A percentile compares a stretch with the other conserved stretches of the same genome.
Evolutionary conservation across 257 asterid species (phyloP).

Genomic region (Primulina huaijiensis): DNA sequence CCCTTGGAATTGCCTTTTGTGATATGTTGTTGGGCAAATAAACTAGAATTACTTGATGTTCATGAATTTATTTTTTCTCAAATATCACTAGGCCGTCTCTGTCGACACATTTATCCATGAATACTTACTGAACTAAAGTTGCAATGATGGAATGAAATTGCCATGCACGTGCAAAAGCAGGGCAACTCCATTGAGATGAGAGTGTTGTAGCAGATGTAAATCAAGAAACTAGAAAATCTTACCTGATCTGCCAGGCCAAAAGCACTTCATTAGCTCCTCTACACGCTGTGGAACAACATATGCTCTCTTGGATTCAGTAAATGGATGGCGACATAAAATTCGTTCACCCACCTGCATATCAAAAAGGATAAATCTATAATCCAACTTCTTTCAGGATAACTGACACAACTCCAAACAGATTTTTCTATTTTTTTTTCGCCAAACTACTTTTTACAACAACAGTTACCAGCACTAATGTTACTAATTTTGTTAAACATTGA

Average conservation of each 20-base stretch:
- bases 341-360: conserved; percentile 65
- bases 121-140: neutral
- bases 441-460: no score
- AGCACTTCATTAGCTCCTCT: conserved; percentile 90
- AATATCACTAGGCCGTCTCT: neutral
- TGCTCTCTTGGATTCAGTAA: conserved; percentile 25
- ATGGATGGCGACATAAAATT: conserved; percentile 89
- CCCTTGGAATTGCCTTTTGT: no score
- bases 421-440: no score
- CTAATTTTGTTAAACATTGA: no score
- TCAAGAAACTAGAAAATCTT: conserved; percentile 1
- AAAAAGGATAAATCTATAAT: no score
- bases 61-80: neutral
- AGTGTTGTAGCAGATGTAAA: conserved; percentile 4
- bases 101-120: neutral
- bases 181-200: neutral
- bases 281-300: conserved; percentile 84
- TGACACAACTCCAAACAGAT: neutral
- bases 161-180: neutral
- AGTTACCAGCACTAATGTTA: no score
- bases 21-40: no score
- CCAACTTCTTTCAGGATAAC: neutral
- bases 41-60: no score
- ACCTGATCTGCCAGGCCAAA: conserved; percentile 89
- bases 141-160: neutral